Conservation (phyloP, 2,329 filamentous ascomycete genomes). For the Hymenoscyphus fraxineus region DNA sequence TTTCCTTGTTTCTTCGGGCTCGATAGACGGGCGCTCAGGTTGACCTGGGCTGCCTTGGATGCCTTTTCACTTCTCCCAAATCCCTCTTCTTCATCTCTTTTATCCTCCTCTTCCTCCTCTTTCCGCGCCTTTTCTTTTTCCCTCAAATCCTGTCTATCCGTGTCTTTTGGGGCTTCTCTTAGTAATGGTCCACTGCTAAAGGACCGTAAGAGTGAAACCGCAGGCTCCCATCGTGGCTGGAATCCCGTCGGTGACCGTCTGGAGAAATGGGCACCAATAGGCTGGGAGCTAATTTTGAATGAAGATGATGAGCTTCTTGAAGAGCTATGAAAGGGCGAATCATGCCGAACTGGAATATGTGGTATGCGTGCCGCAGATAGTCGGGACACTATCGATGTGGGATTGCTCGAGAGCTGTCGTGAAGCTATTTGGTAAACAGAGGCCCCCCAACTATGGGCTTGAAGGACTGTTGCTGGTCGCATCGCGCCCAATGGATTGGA, state of each 20-base stretch:
- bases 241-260: constrained; percentile 17
- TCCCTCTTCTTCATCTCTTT: constrained; percentile 49
- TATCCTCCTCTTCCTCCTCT: constrained; percentile 42
- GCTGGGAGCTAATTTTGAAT: constrained; percentile 17
- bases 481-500: constrained; percentile 23
- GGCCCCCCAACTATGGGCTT: constrained; percentile 24
- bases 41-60: constrained; percentile 80
- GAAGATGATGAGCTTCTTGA: not conserved
- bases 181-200: constrained; percentile 29
- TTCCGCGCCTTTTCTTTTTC: constrained; percentile 37
- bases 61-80: constrained; percentile 80
- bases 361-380: constrained; percentile 7
- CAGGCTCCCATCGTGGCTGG: constrained; percentile 30
- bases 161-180: constrained; percentile 22
- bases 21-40: constrained; percentile 80
- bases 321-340: constrained; percentile 19
- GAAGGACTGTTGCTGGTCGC: constrained; percentile 26
- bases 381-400: constrained; percentile 15
- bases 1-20: constrained; percentile 61
- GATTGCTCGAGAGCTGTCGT: constrained; percentile 21
- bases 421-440: constrained; percentile 27
- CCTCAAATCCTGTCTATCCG: constrained; percentile 34
- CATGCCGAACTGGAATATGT: constrained; percentile 15
- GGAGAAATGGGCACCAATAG: constrained; percentile 15
- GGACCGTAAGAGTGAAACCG: constrained; percentile 29